phyloP scores from a whole-genome alignment of 495 filamentous ascomycete genomes.

The Pseudomonodictys pantanalensis region DNA sequence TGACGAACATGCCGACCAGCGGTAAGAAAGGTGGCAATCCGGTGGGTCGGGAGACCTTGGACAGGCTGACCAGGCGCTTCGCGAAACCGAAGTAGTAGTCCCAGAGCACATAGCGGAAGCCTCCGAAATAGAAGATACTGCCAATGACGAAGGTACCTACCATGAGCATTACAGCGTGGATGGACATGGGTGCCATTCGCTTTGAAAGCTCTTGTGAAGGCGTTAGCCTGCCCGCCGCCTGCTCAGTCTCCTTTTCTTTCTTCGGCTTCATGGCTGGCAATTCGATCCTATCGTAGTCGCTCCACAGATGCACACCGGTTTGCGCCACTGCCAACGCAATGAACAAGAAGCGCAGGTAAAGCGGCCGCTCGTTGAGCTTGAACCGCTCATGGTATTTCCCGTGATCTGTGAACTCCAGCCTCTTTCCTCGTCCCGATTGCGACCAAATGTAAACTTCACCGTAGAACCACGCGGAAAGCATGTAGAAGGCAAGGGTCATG shows the following conservation, averaged over 20 bases:
- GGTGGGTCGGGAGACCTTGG: slow-evolving; percentile 56
- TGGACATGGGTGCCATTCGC: not conserved
- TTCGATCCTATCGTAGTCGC: slow-evolving; percentile 69
- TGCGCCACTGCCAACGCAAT: slow-evolving; percentile 66
- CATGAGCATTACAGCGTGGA: not conserved
- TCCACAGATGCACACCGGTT: slow-evolving; percentile 63
- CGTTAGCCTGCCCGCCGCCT: slow-evolving; percentile 54
- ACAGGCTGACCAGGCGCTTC: slow-evolving; percentile 4
- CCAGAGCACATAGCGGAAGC: slow-evolving; percentile 23
- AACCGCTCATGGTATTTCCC: slow-evolving; percentile 65
- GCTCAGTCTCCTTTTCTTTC: slow-evolving; percentile 42
- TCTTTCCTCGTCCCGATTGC: slow-evolving; percentile 55
- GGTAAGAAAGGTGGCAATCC: slow-evolving; percentile 22
- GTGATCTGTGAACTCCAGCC: slow-evolving; percentile 68
- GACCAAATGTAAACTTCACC: slow-evolving; percentile 81
- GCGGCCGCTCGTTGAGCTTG: slow-evolving; percentile 79
- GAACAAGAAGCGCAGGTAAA: slow-evolving; percentile 74
- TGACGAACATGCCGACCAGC: slow-evolving; percentile 58
- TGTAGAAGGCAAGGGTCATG: slow-evolving; percentile 48
- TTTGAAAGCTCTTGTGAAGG: not conserved
- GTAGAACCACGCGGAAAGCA: slow-evolving; percentile 73
- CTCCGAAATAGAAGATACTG: slow-evolving; percentile 16
- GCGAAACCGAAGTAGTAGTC: slow-evolving; percentile 8
- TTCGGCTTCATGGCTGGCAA: slow-evolving; percentile 50
- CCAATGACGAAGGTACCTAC: slow-evolving; percentile 4